Evolutionary conservation across 192 early-diverging fungal genomes (phyloP).

Genomic region (Phycomyces nitens): DNA sequence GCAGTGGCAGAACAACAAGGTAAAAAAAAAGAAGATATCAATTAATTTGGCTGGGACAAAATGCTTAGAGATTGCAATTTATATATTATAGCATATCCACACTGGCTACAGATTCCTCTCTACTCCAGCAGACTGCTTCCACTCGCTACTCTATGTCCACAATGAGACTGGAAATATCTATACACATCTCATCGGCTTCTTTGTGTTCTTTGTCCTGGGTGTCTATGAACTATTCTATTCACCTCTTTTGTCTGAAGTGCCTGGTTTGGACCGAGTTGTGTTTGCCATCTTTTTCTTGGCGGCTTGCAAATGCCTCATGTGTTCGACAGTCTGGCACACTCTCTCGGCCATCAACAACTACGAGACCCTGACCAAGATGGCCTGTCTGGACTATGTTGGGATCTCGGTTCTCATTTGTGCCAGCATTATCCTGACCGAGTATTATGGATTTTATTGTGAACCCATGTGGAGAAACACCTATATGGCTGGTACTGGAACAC

Average conservation of each 20-base stretch:
- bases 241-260: conserved; percentile 8
- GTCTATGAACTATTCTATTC: conserved; percentile 47
- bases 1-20: conserved; percentile 56
- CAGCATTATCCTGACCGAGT: conserved; percentile 51
- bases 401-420: conserved; percentile 59
- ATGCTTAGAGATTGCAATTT: no score
- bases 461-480: conserved; percentile 43
- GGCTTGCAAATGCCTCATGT: conserved; percentile 57
- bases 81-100: conserved; percentile 24
- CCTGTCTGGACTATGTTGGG: conserved; percentile 59
- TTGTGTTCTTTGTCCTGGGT: conserved; percentile 54
- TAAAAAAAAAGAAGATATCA: conserved; percentile 22
- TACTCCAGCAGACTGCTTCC: conserved; percentile 51
- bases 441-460: conserved; percentile 61
- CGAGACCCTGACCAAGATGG: conserved; percentile 44
- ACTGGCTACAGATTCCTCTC: conserved; percentile 56
- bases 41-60: no score
- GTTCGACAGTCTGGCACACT: conserved; percentile 57
- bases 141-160: conserved; percentile 61
- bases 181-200: conserved; percentile 59
- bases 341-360: conserved; percentile 51
- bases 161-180: conserved; percentile 71
- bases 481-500: conserved; percentile 40
- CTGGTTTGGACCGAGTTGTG: conserved; percentile 44
- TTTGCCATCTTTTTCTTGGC: conserved; percentile 56